These are phyloP conservation scores for Fusarium neocosmosporiellum DNA, from an alignment of 2,329 filamentous ascomycete genomes.

Conservation along the genomic window DNA sequence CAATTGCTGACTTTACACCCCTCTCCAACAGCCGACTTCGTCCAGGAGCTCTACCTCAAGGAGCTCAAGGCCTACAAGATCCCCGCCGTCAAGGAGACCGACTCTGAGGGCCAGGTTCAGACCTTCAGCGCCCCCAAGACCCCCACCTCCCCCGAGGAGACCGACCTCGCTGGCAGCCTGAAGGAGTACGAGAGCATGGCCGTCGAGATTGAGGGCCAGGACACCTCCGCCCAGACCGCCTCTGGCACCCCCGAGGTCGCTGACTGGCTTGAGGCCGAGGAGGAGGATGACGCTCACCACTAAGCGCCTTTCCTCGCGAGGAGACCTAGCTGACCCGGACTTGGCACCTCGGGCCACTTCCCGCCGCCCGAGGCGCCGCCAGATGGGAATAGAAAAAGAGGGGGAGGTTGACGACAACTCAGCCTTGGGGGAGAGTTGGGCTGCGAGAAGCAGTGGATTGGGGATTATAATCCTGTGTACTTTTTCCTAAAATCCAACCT, in stretches of 20 bases:
- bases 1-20: slow-evolving; percentile 42
- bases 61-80: slow-evolving; percentile 97
- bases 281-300: slow-evolving; percentile 67
- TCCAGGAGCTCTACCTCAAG: slow-evolving; percentile 97
- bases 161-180: slow-evolving; percentile 89
- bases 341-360: slow-evolving; percentile 6
- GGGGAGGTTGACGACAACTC: slow-evolving; percentile 24
- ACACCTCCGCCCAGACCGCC: slow-evolving; percentile 68
- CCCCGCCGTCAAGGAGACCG: slow-evolving; percentile 82
- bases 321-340: slow-evolving; percentile 13
- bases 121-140: slow-evolving; percentile 84
- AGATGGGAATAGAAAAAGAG: slow-evolving; percentile 30
- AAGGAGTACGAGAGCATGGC: slow-evolving; percentile 94
- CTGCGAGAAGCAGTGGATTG: slow-evolving; percentile 38
- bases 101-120: slow-evolving; percentile 91
- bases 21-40: slow-evolving; percentile 80
- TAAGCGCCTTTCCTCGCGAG: slow-evolving; percentile 49
- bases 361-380: slow-evolving; percentile 21
- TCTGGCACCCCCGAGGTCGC: slow-evolving; percentile 68
- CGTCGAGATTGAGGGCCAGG: slow-evolving; percentile 93
- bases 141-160: slow-evolving; percentile 91
- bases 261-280: slow-evolving; percentile 88
- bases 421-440: slow-evolving; percentile 8
- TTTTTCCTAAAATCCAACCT: slow-evolving; percentile 51
- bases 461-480: slow-evolving; percentile 51